phyloP scores from a whole-genome alignment of 345 rosid species.

The Corymbia maculata region DNA sequence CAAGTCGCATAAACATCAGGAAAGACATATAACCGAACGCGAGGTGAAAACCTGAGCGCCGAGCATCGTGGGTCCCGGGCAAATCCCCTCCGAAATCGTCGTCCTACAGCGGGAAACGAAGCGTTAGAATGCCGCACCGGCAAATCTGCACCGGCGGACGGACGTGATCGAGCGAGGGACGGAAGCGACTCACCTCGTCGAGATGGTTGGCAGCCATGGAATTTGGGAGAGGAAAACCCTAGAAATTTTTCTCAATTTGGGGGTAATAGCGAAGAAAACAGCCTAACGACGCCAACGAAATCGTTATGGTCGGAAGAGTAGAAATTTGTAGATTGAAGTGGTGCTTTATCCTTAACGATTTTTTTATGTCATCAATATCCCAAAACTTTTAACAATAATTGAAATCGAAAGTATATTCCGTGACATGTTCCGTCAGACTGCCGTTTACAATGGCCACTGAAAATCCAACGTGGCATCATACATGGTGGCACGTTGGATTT shows the following conservation, averaged over 20 bases:
- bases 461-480: rapidly evolving
- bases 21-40: neutral
- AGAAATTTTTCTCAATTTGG: neutral
- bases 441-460: rapidly evolving
- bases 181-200: constrained; percentile 35
- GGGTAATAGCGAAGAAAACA: neutral
- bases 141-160: neutral
- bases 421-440: neutral
- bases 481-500: neutral
- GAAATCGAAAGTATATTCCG: neutral
- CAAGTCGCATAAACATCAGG: neutral
- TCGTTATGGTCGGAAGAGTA: neutral
- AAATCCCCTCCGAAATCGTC: constrained; percentile 93
- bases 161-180: neutral
- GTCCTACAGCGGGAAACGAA: constrained; percentile 21
- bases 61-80: constrained; percentile 26
- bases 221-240: neutral
- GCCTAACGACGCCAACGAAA: neutral
- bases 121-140: neutral
- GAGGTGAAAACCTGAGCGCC: constrained; percentile 40
- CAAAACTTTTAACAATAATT: neutral
- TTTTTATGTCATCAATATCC: constrained; percentile 16
- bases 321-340: neutral
- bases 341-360: neutral
- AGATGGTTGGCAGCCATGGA: constrained; percentile 48